Base-by-base conservation (phyloP, 345 rosid genomes). In the Ceriops zippeliana region DNA sequence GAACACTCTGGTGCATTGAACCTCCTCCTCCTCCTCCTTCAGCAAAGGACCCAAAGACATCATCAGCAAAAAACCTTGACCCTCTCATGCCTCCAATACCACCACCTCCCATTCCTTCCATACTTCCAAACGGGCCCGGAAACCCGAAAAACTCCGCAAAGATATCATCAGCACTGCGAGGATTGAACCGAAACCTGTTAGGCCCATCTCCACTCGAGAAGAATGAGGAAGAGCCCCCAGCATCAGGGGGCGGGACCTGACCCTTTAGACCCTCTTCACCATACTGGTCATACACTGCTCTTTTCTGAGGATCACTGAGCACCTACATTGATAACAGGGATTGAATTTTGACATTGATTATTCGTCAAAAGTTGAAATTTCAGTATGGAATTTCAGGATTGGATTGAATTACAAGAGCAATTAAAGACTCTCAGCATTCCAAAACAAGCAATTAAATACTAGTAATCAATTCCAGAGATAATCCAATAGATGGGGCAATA, bases 261-360 rank as follows among this genome's bases (percentile, higher is more conserved):
- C 79, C 74, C 60, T 75, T 75, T 15, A 75, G 62, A 34, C 79
- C 79, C 74, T 75, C 79, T 42, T 75, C 79, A n/a, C 79, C 79
- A 31, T 70, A 75, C 21, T 70, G 74, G 61, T 75, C 79, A 61
- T 75, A 75, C 21, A 75, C 70, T 65, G 70, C 74, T 62, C 58
- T 70, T 61, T 75, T 75, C 42, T 65, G 74, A 1, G 68, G 63
- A 65, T 75, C 79, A 54, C 79, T 70, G 6, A 75, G 70, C 52
- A 75, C 74, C 79, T 75, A 54, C 62, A 51, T 15, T 4, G 19
- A 59, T 37, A 46, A 52, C 49, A 42, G 2, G 0, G 16, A 56
- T 32, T 16, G 31, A 62, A 60, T 31, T 68, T 49, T 26, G 28
- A 16, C 32, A 52, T 9, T 5, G 17, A 46, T 3, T 4, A 30